Evolutionary conservation across 1,139 yeast genomes (phyloP), one percentile per base, ranked within the genome.

Genomic region (Protomyces gravidus): DNA sequence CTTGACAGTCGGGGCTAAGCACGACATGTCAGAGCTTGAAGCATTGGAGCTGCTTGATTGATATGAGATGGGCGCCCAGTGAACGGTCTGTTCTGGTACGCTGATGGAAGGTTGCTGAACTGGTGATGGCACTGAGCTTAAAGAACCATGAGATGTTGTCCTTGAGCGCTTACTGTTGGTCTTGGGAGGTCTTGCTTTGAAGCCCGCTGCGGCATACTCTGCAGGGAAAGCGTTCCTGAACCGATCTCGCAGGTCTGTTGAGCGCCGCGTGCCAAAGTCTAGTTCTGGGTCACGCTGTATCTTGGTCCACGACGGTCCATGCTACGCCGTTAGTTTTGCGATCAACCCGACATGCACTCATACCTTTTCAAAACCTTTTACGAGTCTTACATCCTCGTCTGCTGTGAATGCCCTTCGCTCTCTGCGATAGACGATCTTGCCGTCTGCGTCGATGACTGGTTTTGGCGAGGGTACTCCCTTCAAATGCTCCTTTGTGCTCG

Each of bases 241-340:
- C 27, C 78, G 45, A 13, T 23, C 30, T 25, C 78, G 70, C 46
- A 75, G 68, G 61, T 75, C 78, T 1, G 78, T 75, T 26, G 75
- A 70, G 45, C 78, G 72, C 45, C 78, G 69, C 53, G 71, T 73
- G 48, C 67, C 66, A 39, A 75, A 68, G 15, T 71, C 69, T 49
- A 75, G 67, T 25, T 68, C 65, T 40, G 70, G 69, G 63, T 75
- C 78, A 13, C 75, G 70, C 65, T 75, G 78, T 33, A 92, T 92
- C 69, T 85, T 85, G 64, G 88, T 86, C 98, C 98, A 92, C 32
- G 86, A 82, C 0, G 96, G 80, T 0, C 97, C 97, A 70, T 81
- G 83, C 66, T 78, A 23, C 11, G n/a, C n/a, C n/a, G n/a, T n/a
- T n/a, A n/a, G n/a, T n/a, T n/a, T n/a, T n/a, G n/a, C n/a, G n/a